These are phyloP conservation scores for Solanum pimpinellifolium DNA, from an alignment of 257 asterid genomes.

Conservation along the genomic window DNA sequence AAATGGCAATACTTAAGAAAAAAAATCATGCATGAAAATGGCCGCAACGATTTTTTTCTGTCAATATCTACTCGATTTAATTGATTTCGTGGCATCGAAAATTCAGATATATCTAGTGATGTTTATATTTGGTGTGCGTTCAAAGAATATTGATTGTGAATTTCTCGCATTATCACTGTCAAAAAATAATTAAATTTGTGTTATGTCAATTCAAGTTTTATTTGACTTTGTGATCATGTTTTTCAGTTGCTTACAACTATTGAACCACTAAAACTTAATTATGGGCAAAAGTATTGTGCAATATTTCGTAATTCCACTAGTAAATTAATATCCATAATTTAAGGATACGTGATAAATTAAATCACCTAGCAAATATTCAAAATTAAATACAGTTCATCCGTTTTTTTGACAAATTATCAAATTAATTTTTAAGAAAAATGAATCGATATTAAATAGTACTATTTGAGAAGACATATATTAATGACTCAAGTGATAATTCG, in stretches of 20 bases:
- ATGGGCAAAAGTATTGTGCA: background rate
- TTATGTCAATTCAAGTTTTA: background rate
- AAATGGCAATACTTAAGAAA: background rate
- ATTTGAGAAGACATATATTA: background rate
- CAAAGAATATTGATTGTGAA: background rate
- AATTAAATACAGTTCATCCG: background rate
- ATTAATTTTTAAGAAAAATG: no score
- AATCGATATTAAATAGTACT: no score
- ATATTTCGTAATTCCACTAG: background rate
- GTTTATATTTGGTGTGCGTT: background rate
- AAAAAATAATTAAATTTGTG: background rate
- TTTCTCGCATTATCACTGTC: accelerated
- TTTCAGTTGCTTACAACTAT: background rate
- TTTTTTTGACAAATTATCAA: background rate
- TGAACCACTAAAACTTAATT: background rate
- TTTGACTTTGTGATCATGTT: background rate
- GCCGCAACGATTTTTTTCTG: background rate
- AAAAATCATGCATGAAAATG: background rate
- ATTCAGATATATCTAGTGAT: background rate
- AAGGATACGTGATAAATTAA: background rate
- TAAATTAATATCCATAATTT: background rate
- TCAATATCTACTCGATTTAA: background rate
- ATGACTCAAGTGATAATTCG: no score
- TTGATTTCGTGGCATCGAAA: background rate
- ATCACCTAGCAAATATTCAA: background rate